Conservation (phyloP, 164 flowering plant species). For the Kingdonia uniflora region DNA sequence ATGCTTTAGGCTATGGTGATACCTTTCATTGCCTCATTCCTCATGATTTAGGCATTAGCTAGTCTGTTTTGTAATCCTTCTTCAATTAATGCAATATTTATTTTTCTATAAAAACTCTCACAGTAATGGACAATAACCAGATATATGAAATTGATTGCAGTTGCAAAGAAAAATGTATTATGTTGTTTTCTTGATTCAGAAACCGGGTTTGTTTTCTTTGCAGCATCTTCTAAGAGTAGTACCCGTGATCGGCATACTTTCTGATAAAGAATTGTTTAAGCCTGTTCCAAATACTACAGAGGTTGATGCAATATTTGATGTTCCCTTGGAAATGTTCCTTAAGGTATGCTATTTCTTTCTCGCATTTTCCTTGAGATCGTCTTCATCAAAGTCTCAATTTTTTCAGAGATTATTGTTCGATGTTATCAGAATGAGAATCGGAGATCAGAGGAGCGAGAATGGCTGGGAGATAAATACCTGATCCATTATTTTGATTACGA, state of each 20-base stretch:
- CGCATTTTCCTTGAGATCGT: neutral
- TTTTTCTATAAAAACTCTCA: too few species aligned
- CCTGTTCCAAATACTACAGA: slow-evolving; percentile 62
- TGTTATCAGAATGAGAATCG: neutral
- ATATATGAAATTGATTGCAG: too few species aligned
- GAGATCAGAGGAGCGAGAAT: too few species aligned
- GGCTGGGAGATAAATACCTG: too few species aligned
- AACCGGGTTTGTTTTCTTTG: slow-evolving; percentile 13
- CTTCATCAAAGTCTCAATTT: neutral
- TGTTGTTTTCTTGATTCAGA: neutral
- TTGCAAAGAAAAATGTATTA: too few species aligned
- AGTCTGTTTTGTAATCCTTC: too few species aligned
- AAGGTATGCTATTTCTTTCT: slow-evolving; percentile 38
- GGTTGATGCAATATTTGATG: slow-evolving; percentile 79
- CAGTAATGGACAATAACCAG: too few species aligned
- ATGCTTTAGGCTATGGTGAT: too few species aligned
- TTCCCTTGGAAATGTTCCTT: slow-evolving; percentile 91
- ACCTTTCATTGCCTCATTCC: too few species aligned
- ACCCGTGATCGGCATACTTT: slow-evolving; percentile 79
- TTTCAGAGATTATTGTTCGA: neutral
- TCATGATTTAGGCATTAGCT: too few species aligned
- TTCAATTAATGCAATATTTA: too few species aligned
- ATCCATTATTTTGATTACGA: slow-evolving; percentile 55
- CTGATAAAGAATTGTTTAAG: slow-evolving; percentile 44
- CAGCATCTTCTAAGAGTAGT: slow-evolving; percentile 67